Evolutionary conservation across 306 rosid genomes (phyloP).

Genomic region (Cajanus cajan): DNA sequence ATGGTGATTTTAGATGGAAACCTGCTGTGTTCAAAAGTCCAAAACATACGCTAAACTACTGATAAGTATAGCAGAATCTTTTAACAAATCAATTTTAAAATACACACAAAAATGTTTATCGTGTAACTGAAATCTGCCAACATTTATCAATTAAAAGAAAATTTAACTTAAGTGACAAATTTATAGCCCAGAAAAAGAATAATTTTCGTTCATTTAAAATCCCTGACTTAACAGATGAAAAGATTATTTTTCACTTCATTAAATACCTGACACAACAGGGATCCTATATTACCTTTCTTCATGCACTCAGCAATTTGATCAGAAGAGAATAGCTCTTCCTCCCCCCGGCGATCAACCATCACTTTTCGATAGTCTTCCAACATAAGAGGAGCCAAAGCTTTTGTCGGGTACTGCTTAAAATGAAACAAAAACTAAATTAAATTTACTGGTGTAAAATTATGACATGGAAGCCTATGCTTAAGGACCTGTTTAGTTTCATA

Average conservation of each 20-base stretch:
- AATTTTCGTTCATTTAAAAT: not conserved
- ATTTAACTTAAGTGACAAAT: not conserved
- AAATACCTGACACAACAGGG: not conserved
- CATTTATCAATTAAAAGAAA: not conserved
- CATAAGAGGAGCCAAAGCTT: slow-evolving; percentile 90
- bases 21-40: not conserved
- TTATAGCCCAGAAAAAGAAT: not conserved
- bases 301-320: slow-evolving; percentile 72
- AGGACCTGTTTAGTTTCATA: not conserved
- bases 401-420: slow-evolving; percentile 81
- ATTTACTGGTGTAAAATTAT: not conserved
- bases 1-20: slow-evolving; percentile 12
- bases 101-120: not conserved
- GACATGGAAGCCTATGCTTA: not conserved
- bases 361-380: slow-evolving; percentile 85
- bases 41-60: slow-evolving; percentile 11
- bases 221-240: not conserved
- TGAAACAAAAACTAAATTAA: slow-evolving; percentile 17
- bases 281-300: slow-evolving; percentile 68
- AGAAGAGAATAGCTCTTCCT: slow-evolving; percentile 75
- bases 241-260: not conserved
- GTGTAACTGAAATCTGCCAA: not conserved
- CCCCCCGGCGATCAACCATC: slow-evolving; percentile 93
- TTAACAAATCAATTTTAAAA: not conserved
- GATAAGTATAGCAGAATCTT: slow-evolving; percentile 5